A percentile compares a stretch with the other conserved stretches of the same genome.
These are phyloP conservation scores for Tuber borchii DNA, from an alignment of 495 filamentous ascomycete species.

Conservation along the genomic window DNA sequence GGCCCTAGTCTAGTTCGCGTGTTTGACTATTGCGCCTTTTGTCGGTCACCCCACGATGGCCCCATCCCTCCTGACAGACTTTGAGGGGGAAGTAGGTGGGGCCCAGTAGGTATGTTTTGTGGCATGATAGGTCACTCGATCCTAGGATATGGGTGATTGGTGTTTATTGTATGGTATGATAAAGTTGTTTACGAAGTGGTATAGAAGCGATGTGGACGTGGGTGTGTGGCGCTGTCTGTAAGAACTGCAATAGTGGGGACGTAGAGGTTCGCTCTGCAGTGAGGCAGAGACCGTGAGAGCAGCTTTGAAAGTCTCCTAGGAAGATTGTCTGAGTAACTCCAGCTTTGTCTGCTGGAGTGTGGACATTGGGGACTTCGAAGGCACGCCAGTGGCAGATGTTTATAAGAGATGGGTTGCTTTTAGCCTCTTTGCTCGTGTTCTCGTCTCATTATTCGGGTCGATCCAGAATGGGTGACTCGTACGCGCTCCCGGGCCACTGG, in stretches of 20 bases:
- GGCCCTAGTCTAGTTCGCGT: too few species aligned
- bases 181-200: slow-evolving; percentile 61
- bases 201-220: slow-evolving; percentile 43
- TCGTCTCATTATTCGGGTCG: slow-evolving; percentile 46
- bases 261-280: too few species aligned
- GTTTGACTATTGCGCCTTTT: too few species aligned
- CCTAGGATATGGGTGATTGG: slow-evolving; percentile 46
- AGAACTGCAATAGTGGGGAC: too few species aligned
- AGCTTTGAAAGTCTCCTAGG: too few species aligned
- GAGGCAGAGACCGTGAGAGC: too few species aligned
- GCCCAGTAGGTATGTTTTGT: slow-evolving; percentile 54
- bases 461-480: slow-evolving; percentile 46
- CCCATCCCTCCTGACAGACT: too few species aligned
- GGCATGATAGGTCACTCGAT: slow-evolving; percentile 53
- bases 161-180: slow-evolving; percentile 63
- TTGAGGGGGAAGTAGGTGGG: slow-evolving; percentile 53
- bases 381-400: slow-evolving; percentile 58
- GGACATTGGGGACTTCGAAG: slow-evolving; percentile 71
- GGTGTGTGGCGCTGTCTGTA: too few species aligned
- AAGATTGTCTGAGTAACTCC: too few species aligned
- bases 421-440: slow-evolving; percentile 60
- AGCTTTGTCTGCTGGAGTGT: slow-evolving; percentile 25
- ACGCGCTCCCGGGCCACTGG: slow-evolving; percentile 68
- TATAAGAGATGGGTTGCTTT: slow-evolving; percentile 75
- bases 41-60: too few species aligned